phyloP scores from a whole-genome alignment of 495 filamentous ascomycete genomes.

The Aspergillus cavernicola region DNA sequence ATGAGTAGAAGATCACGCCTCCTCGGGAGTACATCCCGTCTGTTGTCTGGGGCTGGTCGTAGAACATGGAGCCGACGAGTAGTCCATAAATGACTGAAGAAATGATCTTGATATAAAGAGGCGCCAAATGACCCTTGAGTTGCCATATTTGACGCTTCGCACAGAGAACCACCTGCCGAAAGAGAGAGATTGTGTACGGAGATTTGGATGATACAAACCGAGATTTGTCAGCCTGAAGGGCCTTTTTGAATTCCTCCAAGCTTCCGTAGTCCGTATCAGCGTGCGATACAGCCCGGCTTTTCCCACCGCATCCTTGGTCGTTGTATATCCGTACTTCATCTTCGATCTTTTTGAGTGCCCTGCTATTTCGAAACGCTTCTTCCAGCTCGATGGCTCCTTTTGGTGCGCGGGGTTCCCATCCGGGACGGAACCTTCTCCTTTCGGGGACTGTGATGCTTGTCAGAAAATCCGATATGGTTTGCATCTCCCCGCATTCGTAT shows the following conservation, averaged over 20 bases:
- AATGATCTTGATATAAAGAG: conserved; percentile 33
- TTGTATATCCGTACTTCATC: conserved; percentile 50
- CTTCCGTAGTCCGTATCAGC: conserved; percentile 44
- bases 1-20: conserved; percentile 63
- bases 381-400: conserved; percentile 63
- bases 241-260: conserved; percentile 42
- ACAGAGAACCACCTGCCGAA: conserved; percentile 59
- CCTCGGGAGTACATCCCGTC: conserved; percentile 42
- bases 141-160: conserved; percentile 60
- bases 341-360: conserved; percentile 25
- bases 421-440: conserved; percentile 59
- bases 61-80: conserved; percentile 36
- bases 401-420: conserved; percentile 64
- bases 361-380: conserved; percentile 8
- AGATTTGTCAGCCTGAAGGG: conserved; percentile 33
- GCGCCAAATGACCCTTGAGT: conserved; percentile 28
- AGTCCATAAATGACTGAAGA: conserved; percentile 32
- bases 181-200: conserved; percentile 59
- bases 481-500: conserved; percentile 68
- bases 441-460: conserved; percentile 72
- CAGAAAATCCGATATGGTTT: conserved; percentile 81
- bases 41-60: conserved; percentile 41
- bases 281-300: conserved; percentile 27
- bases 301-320: conserved; percentile 25
- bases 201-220: conserved; percentile 38